Conservation (phyloP, 1,284 basidiomycete species). For the Malassezia brasiliensis region DNA sequence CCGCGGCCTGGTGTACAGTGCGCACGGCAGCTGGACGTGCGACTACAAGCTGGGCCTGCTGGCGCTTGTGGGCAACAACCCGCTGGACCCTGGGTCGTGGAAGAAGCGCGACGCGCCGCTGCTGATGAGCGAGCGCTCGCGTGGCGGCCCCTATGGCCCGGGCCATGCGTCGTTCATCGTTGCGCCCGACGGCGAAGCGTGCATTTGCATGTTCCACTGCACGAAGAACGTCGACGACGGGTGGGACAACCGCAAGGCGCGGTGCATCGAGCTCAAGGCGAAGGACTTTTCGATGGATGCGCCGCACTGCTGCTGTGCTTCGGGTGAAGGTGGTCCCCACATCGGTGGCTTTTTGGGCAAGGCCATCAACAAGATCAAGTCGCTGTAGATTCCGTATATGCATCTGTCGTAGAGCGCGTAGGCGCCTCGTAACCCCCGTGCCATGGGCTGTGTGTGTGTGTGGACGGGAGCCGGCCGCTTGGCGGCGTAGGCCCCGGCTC, state of each 20-base stretch:
- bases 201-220: slow-evolving; percentile 15
- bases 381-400: not conserved
- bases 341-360: slow-evolving; percentile 1
- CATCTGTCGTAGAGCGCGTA: too few relatives aligned
- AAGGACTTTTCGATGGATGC: slow-evolving; percentile 4
- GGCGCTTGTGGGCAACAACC: slow-evolving; percentile 11
- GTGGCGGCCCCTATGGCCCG: slow-evolving; percentile 15
- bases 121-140: slow-evolving; percentile 8
- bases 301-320: slow-evolving; percentile 11
- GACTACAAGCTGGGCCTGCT: slow-evolving; percentile 20
- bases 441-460: too few relatives aligned
- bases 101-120: slow-evolving; percentile 13
- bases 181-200: slow-evolving; percentile 1
- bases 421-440: too few relatives aligned
- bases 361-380: slow-evolving; percentile 8
- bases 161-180: slow-evolving; percentile 18
- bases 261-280: slow-evolving; percentile 7
- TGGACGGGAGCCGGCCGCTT: too few relatives aligned
- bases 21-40: slow-evolving; percentile 21
- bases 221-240: slow-evolving; percentile 14
- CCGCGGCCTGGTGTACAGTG: slow-evolving; percentile 19
- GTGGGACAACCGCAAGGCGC: slow-evolving; percentile 19
- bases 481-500: too few relatives aligned
- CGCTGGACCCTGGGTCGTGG: slow-evolving; percentile 14
- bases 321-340: slow-evolving; percentile 4